Conservation (phyloP, 495 filamentous ascomycete species). For the Chaetomium tenue region DNA sequence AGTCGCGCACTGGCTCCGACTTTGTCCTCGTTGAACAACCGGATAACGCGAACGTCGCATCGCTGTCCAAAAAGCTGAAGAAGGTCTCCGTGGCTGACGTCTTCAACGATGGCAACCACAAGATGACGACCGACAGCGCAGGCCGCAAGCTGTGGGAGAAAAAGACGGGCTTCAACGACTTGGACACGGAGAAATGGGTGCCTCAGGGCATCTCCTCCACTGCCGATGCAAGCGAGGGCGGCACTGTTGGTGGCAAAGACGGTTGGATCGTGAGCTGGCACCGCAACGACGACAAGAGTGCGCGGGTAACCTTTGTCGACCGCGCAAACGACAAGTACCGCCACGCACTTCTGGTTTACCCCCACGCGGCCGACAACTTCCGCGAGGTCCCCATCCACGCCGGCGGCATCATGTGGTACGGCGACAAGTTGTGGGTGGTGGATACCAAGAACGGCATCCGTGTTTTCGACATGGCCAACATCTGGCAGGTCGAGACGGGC, state of each 20-base stretch:
- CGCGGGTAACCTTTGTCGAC: slow-evolving; percentile 41
- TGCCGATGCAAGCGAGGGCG: slow-evolving; percentile 37
- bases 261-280: slow-evolving; percentile 46
- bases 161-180: slow-evolving; percentile 37
- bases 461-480: slow-evolving; percentile 22
- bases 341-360: slow-evolving; percentile 40
- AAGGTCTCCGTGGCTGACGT: slow-evolving; percentile 37
- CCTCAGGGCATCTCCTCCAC: slow-evolving; percentile 45
- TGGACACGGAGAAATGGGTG: slow-evolving; percentile 38
- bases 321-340: slow-evolving; percentile 35
- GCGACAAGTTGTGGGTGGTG: slow-evolving; percentile 21
- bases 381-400: slow-evolving; percentile 22
- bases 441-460: slow-evolving; percentile 23
- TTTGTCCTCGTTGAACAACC: slow-evolving; percentile 24
- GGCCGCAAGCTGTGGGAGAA: slow-evolving; percentile 31
- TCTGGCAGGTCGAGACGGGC: slow-evolving; percentile 19
- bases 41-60: slow-evolving; percentile 23
- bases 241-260: slow-evolving; percentile 36
- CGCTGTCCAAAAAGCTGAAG: slow-evolving; percentile 28
- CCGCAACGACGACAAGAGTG: slow-evolving; percentile 35
- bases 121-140: slow-evolving; percentile 27
- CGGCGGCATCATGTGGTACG: slow-evolving; percentile 24
- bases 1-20: slow-evolving; percentile 14
- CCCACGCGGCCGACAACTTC: slow-evolving; percentile 15
- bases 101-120: slow-evolving; percentile 41